A percentile compares a stretch with the other conserved stretches of the same genome.
Evolutionary conservation across 1,284 basidiomycete species (phyloP).

Genomic region (Acaromyces ingoldii): DNA sequence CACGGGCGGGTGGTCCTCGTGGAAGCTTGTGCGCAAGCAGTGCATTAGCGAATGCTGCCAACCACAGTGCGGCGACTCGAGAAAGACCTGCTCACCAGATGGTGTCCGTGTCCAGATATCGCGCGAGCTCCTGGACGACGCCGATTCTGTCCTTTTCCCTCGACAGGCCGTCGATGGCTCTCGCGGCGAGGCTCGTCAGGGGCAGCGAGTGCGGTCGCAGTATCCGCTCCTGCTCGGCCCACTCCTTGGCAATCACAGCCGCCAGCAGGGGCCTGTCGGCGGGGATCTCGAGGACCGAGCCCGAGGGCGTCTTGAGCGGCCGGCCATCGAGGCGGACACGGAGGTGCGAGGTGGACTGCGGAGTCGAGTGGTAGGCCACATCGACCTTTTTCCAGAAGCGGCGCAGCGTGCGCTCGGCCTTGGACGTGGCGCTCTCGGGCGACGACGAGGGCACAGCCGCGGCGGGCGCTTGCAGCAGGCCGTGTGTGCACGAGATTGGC

Average conservation of each 20-base stretch:
- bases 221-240: constrained; percentile 83
- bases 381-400: constrained; percentile 13
- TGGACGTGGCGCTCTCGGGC: constrained; percentile 9
- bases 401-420: constrained; percentile 1
- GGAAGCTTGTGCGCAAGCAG: constrained; percentile 61
- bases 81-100: constrained; percentile 64
- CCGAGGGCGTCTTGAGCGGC: constrained; percentile 78
- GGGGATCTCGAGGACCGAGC: constrained; percentile 70
- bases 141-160: constrained; percentile 61
- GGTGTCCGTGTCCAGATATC: constrained; percentile 92
- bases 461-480: no score
- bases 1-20: constrained; percentile 68
- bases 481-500: no score
- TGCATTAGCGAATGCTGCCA: not conserved
- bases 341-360: not conserved
- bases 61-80: not conserved
- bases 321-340: constrained; percentile 73
- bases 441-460: no score
- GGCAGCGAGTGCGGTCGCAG: constrained; percentile 50
- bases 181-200: constrained; percentile 65
- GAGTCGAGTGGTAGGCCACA: constrained; percentile 1
- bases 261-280: constrained; percentile 68
- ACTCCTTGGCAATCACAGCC: constrained; percentile 83
- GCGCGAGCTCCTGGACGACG: constrained; percentile 68
- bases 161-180: constrained; percentile 77